Percentiles rank a stretch among this genome's conserved stretches.
Evolutionary conservation across 2,329 filamentous ascomycete genomes (phyloP).

Genomic region (Penicillium sp.): DNA sequence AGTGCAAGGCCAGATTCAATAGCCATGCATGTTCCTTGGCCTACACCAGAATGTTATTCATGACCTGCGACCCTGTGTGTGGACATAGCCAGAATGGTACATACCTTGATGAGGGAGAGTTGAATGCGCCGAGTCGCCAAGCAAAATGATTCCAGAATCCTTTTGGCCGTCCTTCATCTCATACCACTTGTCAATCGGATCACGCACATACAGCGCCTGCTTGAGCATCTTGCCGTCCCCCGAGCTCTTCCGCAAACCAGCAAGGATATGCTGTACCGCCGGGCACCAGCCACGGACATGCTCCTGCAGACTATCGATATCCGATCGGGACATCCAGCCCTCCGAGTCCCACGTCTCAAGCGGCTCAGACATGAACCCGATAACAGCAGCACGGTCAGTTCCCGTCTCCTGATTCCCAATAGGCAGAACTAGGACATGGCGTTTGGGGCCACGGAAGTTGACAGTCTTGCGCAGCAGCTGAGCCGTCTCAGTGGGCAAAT

Average conservation of each 20-base stretch:
- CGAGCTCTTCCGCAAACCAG: constrained; percentile 29
- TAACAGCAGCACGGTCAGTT: constrained; percentile 33
- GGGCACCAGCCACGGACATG: constrained; percentile 36
- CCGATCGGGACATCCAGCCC: constrained; percentile 34
- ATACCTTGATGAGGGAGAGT: constrained; percentile 36
- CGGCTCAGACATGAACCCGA: constrained; percentile 40
- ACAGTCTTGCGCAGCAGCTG: constrained; percentile 33
- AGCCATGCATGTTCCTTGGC: constrained; percentile 36
- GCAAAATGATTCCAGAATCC: constrained; percentile 31
- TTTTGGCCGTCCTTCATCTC: constrained; percentile 25
- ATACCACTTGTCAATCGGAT: constrained; percentile 33
- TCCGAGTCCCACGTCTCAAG: constrained; percentile 37
- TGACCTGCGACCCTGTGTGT: neutral
- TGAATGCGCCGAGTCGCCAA: constrained; percentile 36
- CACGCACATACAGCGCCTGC: constrained; percentile 35
- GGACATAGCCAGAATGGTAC: neutral
- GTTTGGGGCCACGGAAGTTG: constrained; percentile 33
- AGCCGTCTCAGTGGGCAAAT: constrained; percentile 30
- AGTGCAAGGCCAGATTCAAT: constrained; percentile 36
- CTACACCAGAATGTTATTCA: constrained; percentile 15
- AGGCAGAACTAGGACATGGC: constrained; percentile 37
- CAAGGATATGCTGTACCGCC: constrained; percentile 34
- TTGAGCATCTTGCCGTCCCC: constrained; percentile 35
- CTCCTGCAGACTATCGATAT: constrained; percentile 33
- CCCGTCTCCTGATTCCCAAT: constrained; percentile 36